These are phyloP conservation scores for Fraxinus nigra DNA, from an alignment of 305 asterid species.

Conservation along the genomic window DNA sequence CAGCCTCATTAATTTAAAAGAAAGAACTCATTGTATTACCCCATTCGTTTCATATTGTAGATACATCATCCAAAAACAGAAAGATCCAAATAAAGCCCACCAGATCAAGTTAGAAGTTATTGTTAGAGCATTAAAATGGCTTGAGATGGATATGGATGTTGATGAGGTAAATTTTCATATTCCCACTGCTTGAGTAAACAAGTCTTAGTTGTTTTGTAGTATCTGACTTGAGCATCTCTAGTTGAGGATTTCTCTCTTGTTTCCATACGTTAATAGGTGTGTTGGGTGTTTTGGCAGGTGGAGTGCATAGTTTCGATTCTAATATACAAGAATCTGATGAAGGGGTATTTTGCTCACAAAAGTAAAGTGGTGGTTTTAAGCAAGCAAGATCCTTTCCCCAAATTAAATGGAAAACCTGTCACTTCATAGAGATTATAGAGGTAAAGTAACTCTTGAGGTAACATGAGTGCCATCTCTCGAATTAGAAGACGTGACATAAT, in stretches of 20 bases:
- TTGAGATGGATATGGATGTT: constrained; percentile 79
- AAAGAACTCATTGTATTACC: not conserved
- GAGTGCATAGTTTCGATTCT: constrained; percentile 91
- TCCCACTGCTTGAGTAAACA: not conserved
- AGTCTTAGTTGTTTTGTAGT: not conserved
- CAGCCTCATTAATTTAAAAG: not conserved
- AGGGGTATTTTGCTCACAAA: constrained; percentile 97
- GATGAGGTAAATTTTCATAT: constrained; percentile 62
- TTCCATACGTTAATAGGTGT: not conserved
- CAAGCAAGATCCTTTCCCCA: constrained; percentile 97
- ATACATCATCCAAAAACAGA: constrained; percentile 75
- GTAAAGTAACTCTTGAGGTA: not conserved
- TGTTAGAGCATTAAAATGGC: constrained; percentile 88
- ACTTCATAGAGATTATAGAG: constrained; percentile 35
- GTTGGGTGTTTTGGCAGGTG: constrained; percentile 47
- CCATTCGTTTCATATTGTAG: constrained; percentile 33
- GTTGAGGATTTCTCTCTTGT: not conserved
- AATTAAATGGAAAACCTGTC: constrained; percentile 78
- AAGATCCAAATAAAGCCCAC: constrained; percentile 85
- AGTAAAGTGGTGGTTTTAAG: constrained; percentile 89
- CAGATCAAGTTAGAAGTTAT: constrained; percentile 85
- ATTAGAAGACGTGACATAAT: not conserved
- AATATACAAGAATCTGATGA: constrained; percentile 84
- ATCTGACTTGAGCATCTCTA: not conserved
- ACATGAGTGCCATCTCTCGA: not conserved